Evolutionary conservation across 1,139 yeast genomes (phyloP).

Genomic region (Arxiozyma slooffiae): DNA sequence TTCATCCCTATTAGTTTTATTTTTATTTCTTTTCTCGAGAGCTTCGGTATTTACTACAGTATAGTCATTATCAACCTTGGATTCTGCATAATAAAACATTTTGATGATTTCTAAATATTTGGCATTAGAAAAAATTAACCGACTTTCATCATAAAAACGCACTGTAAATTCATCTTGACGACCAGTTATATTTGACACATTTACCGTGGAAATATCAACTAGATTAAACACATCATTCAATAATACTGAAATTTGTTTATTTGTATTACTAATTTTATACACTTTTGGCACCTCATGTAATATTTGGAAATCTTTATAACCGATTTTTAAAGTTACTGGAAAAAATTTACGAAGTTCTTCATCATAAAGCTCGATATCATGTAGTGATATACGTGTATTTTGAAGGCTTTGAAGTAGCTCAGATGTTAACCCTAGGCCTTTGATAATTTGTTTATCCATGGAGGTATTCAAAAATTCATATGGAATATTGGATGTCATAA

Average conservation of each 20-base stretch:
- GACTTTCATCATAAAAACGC: slow-evolving; percentile 37
- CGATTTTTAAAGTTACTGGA: slow-evolving; percentile 57
- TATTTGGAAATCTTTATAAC: slow-evolving; percentile 58
- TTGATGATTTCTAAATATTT: slow-evolving; percentile 61
- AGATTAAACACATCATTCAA: slow-evolving; percentile 48
- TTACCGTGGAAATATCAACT: slow-evolving; percentile 43
- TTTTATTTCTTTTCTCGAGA: slow-evolving; percentile 10
- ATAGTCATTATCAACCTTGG: slow-evolving; percentile 35
- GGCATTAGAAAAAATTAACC: slow-evolving; percentile 44
- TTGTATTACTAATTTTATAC: slow-evolving; percentile 18
- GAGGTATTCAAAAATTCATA: slow-evolving; percentile 35
- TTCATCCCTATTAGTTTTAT: slow-evolving; percentile 11
- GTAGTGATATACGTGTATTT: slow-evolving; percentile 47
- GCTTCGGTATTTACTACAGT: slow-evolving; percentile 18
- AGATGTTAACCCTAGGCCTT: slow-evolving; percentile 41
- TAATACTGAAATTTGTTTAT: slow-evolving; percentile 19
- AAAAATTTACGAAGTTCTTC: slow-evolving; percentile 33
- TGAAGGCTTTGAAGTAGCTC: slow-evolving; percentile 31
- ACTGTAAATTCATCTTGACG: slow-evolving; percentile 49
- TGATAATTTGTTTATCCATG: slow-evolving; percentile 41
- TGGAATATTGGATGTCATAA: slow-evolving; percentile 14
- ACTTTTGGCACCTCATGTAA: slow-evolving; percentile 34
- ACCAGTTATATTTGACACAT: slow-evolving; percentile 42
- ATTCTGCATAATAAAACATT: slow-evolving; percentile 52
- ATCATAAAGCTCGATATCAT: slow-evolving; percentile 37